Conservation (phyloP, 2,329 filamentous ascomycete species). For the Aurifilum marmelostoma region DNA sequence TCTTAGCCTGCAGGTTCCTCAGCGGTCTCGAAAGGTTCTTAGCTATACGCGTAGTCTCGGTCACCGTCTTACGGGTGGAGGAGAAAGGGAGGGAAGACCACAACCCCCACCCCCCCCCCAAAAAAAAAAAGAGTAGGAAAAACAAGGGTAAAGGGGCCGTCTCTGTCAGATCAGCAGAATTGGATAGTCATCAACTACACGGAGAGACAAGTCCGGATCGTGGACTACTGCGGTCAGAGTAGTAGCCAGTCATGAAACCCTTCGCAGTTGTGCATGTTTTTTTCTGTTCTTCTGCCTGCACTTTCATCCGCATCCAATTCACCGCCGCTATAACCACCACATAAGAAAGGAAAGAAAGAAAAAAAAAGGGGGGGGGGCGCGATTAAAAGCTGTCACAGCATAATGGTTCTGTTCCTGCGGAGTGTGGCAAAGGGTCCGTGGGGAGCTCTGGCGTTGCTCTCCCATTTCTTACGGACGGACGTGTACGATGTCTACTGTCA, state of each 20-base stretch:
- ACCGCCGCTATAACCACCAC: neutral
- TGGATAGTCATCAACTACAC: too few relatives aligned
- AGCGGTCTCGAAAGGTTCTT: neutral
- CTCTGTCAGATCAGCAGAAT: neutral
- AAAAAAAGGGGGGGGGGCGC: too few relatives aligned
- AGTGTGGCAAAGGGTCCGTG: neutral
- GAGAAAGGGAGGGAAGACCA: neutral
- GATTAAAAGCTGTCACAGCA: too few relatives aligned
- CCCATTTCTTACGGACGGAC: conserved; percentile 2
- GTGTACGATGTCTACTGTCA: conserved; percentile 18
- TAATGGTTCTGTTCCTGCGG: neutral
- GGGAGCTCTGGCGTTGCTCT: neutral
- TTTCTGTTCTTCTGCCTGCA: neutral
- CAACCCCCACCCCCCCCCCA: neutral
- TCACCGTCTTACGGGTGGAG: neutral
- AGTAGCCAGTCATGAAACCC: neutral
- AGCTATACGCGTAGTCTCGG: neutral
- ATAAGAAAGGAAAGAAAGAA: neutral
- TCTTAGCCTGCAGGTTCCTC: neutral
- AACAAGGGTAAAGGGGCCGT: neutral
- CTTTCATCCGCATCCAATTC: neutral
- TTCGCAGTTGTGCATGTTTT: neutral
- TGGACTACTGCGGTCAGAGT: neutral
- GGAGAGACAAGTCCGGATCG: neutral
- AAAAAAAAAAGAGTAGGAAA: too few relatives aligned